Conservation (phyloP, 371 early-diverging fungal species). For the Mucor sp. region DNA sequence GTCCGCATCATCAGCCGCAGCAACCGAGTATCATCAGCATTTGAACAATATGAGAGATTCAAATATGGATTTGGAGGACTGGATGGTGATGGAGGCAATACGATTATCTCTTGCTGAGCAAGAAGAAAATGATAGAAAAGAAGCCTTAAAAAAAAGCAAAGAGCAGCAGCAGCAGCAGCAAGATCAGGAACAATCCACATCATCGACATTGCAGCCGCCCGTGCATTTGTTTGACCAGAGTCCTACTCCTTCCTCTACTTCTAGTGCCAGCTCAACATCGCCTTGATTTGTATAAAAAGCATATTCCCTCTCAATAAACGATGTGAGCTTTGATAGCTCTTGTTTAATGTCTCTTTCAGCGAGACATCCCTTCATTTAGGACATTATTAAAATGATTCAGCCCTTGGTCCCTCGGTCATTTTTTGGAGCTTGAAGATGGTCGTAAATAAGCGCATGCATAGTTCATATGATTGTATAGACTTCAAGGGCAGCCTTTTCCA, state of each 20-base stretch:
- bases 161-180: neutral
- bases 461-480: no score
- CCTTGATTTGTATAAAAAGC: neutral
- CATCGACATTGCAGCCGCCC: neutral
- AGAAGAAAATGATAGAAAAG: conserved; percentile 45
- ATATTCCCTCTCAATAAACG: neutral
- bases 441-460: no score
- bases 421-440: no score
- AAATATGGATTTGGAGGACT: conserved; percentile 86
- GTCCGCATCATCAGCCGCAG: conserved; percentile 45
- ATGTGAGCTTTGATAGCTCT: neutral
- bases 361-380: no score
- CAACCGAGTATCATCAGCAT: conserved; percentile 62
- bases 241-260: neutral
- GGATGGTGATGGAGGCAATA: conserved; percentile 93
- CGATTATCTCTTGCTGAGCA: conserved; percentile 71
- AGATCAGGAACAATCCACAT: neutral
- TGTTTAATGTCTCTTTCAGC: no score
- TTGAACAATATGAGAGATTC: conserved; percentile 67
- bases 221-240: neutral
- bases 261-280: neutral
- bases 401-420: no score
- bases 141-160: conserved; percentile 5
- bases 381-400: no score
- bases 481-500: no score